These are phyloP conservation scores for Sarocladiaceae sp. DNA, from an alignment of 2,329 filamentous ascomycete genomes.

Conservation along the genomic window DNA sequence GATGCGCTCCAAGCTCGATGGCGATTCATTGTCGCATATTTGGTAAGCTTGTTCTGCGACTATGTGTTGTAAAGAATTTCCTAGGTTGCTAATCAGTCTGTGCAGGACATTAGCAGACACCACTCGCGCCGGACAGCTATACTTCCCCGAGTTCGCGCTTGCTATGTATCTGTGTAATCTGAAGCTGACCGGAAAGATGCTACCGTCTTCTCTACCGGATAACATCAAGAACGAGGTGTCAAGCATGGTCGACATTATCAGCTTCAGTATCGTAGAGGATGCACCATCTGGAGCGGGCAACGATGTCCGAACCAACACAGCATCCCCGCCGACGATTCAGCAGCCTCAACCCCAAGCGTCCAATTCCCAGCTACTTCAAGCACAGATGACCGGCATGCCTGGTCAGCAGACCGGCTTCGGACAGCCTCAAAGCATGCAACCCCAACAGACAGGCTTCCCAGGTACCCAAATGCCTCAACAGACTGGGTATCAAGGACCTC, in stretches of 20 bases:
- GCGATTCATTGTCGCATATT: constrained; percentile 84
- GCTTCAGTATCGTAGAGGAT: constrained; percentile 84
- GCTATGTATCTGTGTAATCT: constrained; percentile 99
- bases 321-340: constrained; percentile 53
- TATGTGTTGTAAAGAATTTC: neutral
- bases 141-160: constrained; percentile 95
- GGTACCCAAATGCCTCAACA: constrained; percentile 65
- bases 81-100: constrained; percentile 15
- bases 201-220: constrained; percentile 74
- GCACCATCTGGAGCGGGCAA: constrained; percentile 56
- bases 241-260: constrained; percentile 99
- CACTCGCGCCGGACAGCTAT: constrained; percentile 89
- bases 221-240: constrained; percentile 94
- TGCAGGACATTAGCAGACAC: constrained; percentile 85
- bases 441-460: constrained; percentile 68
- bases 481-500: constrained; percentile 76
- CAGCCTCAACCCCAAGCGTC: constrained; percentile 72
- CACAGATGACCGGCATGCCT: constrained; percentile 61
- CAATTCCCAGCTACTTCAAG: constrained; percentile 60
- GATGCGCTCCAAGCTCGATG: constrained; percentile 81
- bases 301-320: constrained; percentile 55
- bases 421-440: constrained; percentile 56
- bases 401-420: constrained; percentile 48
- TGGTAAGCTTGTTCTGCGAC: constrained; percentile 56
- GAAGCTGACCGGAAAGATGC: constrained; percentile 78